These are phyloP conservation scores for Styphnolobium japonicum DNA, from an alignment of 306 rosid species.

Conservation along the genomic window DNA sequence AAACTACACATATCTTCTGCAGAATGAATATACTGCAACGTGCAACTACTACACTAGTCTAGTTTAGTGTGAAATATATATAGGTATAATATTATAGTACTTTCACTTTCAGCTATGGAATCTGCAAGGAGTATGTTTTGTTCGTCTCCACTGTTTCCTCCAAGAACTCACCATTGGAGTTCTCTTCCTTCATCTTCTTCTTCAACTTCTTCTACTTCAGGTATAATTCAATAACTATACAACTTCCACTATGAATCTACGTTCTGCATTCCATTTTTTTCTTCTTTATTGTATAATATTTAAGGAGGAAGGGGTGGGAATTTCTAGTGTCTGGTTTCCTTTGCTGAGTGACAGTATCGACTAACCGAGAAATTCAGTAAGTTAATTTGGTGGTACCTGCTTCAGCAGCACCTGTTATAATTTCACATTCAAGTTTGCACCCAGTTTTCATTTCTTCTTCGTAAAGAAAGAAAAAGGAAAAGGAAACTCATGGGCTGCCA, in stretches of 20 bases:
- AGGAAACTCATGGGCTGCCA: not conserved
- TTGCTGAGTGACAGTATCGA: not conserved
- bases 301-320: not conserved
- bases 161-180: conserved; percentile 54
- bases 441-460: not conserved
- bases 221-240: conserved; percentile 18
- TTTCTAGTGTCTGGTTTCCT: not conserved
- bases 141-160: conserved; percentile 56
- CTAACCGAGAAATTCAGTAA: not conserved
- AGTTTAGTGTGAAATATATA: not conserved
- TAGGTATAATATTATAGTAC: conserved; percentile 21
- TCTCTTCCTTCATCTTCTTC: conserved; percentile 44
- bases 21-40: conserved; percentile 9
- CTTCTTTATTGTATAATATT: not conserved
- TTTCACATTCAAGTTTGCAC: not conserved
- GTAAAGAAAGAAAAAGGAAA: not conserved
- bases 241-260: not conserved
- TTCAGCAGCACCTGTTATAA: not conserved
- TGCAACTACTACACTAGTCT: not conserved
- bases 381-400: not conserved
- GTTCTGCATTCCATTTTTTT: not conserved
- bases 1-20: not conserved
- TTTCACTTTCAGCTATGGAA: conserved; percentile 65
- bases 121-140: conserved; percentile 61
- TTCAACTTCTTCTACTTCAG: conserved; percentile 45